Evolutionary conservation across 2,329 filamentous ascomycete genomes (phyloP).

Genomic region (Fusarium sp.): DNA sequence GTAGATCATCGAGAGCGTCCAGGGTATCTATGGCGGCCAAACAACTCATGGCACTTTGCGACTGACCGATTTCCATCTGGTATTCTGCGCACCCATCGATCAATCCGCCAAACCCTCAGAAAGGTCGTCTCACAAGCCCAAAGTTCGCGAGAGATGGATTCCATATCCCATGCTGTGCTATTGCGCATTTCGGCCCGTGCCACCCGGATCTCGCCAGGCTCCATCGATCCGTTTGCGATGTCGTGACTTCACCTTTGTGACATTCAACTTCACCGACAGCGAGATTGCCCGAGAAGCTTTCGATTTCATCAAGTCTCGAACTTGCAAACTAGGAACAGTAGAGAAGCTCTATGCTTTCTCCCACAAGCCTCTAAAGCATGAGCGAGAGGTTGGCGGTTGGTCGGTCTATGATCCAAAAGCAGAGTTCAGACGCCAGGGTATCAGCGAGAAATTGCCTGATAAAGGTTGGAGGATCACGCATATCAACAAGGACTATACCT

Average conservation of each 20-base stretch:
- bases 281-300: constrained; percentile 83
- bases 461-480: constrained; percentile 88
- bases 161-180: constrained; percentile 91
- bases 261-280: constrained; percentile 85
- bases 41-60: constrained; percentile 66
- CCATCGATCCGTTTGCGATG: constrained; percentile 89
- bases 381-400: constrained; percentile 83
- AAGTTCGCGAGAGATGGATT: constrained; percentile 81
- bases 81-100: constrained; percentile 59
- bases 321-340: constrained; percentile 82
- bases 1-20: constrained; percentile 66
- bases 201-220: constrained; percentile 72
- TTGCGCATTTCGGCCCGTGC: constrained; percentile 80
- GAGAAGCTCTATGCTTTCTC: constrained; percentile 93
- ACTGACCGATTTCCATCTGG: constrained; percentile 70
- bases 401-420: constrained; percentile 83
- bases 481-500: constrained; percentile 90
- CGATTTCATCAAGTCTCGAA: constrained; percentile 83
- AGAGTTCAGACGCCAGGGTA: constrained; percentile 88
- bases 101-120: constrained; percentile 38
- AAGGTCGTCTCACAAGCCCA: constrained; percentile 42
- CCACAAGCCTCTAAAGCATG: constrained; percentile 78
- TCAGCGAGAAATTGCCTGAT: constrained; percentile 80
- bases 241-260: constrained; percentile 93
- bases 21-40: constrained; percentile 68